Percentiles rank a stretch among this genome's conserved stretches.
Conservation (phyloP, 2,329 filamentous ascomycete genomes). For the Uncinocarpus reesii region DNA sequence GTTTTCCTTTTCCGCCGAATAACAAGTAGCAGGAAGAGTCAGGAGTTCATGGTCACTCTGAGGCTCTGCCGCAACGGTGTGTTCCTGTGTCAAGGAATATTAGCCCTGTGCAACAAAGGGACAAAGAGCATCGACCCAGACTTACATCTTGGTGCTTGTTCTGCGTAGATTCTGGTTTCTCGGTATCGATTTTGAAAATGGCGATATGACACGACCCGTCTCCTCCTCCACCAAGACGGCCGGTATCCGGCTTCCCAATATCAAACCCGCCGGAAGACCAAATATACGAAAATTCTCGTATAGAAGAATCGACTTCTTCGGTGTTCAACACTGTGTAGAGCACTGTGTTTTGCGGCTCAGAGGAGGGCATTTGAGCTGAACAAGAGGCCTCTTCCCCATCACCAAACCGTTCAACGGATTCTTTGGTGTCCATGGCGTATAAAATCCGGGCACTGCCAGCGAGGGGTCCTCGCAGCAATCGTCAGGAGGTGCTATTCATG, state of each 20-base stretch:
- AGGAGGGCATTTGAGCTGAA: neutral
- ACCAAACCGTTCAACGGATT: neutral
- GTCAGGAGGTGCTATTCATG: neutral
- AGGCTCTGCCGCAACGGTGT: neutral
- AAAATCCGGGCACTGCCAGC: neutral
- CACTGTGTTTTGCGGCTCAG: slow-evolving; percentile 3
- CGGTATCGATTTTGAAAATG: slow-evolving; percentile 11
- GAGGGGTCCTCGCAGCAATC: neutral
- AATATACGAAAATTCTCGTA: slow-evolving; percentile 15
- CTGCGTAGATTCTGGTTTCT: neutral
- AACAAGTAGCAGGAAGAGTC: slow-evolving; percentile 5
- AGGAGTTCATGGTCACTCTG: neutral
- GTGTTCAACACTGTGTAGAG: slow-evolving; percentile 10
- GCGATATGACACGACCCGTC: slow-evolving; percentile 11
- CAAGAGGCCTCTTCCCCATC: neutral
- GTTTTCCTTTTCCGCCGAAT: neutral
- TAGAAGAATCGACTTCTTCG: slow-evolving; percentile 9
- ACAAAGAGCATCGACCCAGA: neutral
- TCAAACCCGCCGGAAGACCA: slow-evolving; percentile 12
- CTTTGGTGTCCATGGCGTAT: neutral
- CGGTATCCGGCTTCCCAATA: slow-evolving; percentile 8
- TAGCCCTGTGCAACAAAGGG: neutral
- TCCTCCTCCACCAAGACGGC: slow-evolving; percentile 1
- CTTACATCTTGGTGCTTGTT: neutral
- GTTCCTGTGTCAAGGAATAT: neutral